These are phyloP conservation scores for Chalaropsis thielavioides DNA, from an alignment of 2,329 filamentous ascomycete genomes.

Conservation along the genomic window DNA sequence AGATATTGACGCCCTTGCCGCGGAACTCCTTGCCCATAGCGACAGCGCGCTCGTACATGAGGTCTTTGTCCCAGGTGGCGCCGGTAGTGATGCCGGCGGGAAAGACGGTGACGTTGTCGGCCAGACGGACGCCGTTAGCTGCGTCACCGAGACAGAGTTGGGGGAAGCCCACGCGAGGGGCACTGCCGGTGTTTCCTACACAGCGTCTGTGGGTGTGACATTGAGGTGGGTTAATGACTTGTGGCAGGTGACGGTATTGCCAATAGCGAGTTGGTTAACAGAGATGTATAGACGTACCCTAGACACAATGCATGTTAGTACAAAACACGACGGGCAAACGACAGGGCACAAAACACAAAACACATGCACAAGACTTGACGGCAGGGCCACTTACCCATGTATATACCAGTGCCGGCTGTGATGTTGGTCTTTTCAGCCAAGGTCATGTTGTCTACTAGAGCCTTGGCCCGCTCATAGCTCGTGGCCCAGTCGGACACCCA, in stretches of 20 bases:
- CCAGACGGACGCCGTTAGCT: conserved; percentile 55
- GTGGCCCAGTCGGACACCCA: conserved; percentile 54
- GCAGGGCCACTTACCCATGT: conserved; percentile 40
- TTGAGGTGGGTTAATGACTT: neutral
- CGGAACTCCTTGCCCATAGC: conserved; percentile 57
- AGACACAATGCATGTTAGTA: neutral
- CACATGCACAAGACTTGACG: neutral
- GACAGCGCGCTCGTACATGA: conserved; percentile 53
- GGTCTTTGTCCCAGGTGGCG: conserved; percentile 58
- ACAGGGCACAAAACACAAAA: neutral
- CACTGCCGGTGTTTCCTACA: conserved; percentile 63
- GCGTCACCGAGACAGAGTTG: conserved; percentile 59
- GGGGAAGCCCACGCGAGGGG: conserved; percentile 53
- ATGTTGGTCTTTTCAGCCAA: conserved; percentile 69
- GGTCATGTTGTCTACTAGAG: conserved; percentile 59
- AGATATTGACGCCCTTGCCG: conserved; percentile 58
- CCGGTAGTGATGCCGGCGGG: conserved; percentile 65
- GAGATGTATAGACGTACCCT: conserved; percentile 7
- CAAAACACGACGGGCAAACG: conserved; percentile 8
- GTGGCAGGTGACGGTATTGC: neutral
- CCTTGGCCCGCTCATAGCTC: conserved; percentile 55
- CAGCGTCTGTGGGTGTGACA: conserved; percentile 38
- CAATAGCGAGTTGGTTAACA: neutral
- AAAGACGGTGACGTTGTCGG: conserved; percentile 62
- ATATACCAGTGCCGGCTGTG: conserved; percentile 55